Base-by-base conservation (phyloP, 73 alveolate species). In the Paraurostyla sp. region DNA sequence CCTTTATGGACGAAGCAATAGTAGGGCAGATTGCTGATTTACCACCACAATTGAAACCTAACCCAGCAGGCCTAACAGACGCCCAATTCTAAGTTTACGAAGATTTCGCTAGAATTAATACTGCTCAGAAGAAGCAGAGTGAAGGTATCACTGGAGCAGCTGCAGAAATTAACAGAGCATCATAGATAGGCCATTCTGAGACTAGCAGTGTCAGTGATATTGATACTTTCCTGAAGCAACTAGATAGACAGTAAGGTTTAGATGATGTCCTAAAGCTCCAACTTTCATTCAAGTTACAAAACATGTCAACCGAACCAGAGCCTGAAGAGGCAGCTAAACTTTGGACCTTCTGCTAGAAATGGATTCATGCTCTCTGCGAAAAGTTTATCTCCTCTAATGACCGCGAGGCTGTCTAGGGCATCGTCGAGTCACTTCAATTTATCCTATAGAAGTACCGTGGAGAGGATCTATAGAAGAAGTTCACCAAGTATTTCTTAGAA, bases 1-100 rank as follows among this genome's bases (percentile, higher is more conserved):
- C 51, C 76, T 83, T 23, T 11, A 27, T 86, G 58, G 97, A 94
- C 80, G 93, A 93, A 33, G 35, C 71, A 45, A 86, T 91, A 25
- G 85, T 80, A 58, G 80, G 80, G 78, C 75, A 87, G 33, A 83
- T 94, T 11, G 82, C 91, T 41, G 90, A 85, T 60, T 95, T 98
- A 40, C 99, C 99, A 11, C 93, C 91, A 23, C 62, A 93, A 43
- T 91, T 98, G 46, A 60, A 93, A 80, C 99, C 99, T 35, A 89
- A 93, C 50, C 81, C 76, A 38, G 73, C 89, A 13, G 99, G 99
- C 50, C 88, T 96, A 45, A 93, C 98, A 0, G 93, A 84, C 38
- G 89, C 89, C 29, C 96, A 97, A 85, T 92, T 97, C 85, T 65
- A 87, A 73, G 96, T 96, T 40, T 94, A 97, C 84, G 88, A 93